Evolutionary conservation across 768 basidiomycete genomes (phyloP), one percentile per base, ranked within the genome.

Genomic region (Phylloporus scabripes): DNA sequence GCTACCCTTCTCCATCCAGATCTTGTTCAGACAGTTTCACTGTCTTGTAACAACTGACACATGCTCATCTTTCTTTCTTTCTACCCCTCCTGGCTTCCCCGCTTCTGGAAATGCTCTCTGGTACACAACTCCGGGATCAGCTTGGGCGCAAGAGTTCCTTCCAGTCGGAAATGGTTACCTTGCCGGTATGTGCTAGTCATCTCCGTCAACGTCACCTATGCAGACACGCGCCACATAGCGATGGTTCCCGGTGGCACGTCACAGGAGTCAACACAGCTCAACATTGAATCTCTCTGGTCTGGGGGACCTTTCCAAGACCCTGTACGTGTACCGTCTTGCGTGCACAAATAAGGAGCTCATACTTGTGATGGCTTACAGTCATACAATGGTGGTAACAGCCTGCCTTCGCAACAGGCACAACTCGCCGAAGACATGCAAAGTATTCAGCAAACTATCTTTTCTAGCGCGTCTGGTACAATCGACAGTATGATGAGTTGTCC

Each of bases 101-200:
- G 53, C 68, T 4, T 81, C 82, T 11, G 86, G 86, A n/a, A 87
- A 88, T 65, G 85, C 79, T 6, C 70, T 88, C 24, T 88, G 86
- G 86, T 88, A 82, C 54, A 76, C 67, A 4, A 49, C 72, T 14
- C 74, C 78, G 0, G 82, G 77, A 2, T 60, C 60, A 0, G 61
- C 72, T 17, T 88, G 86, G 86, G 65, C 73, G 0, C 71, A 72
- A 39, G 76, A 84, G 38, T 81, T 70, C 59, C 75, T 88, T 23
- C 87, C 87, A 0, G 70, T 87, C 24, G 86, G 86, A 29, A 89
- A 89, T 64, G 86, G 86, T 1, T 83, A 79, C 57, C 71, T 87
- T 42, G 84, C 74, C 56, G 83, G 82, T 79, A 58, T 37, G 68
- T 57, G 4, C 24, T 42, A 15, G 15, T 42, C 34, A 33, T 53